Base-by-base conservation (phyloP, 2,329 filamentous ascomycete genomes). In the Orbilia blumenaviensis region DNA sequence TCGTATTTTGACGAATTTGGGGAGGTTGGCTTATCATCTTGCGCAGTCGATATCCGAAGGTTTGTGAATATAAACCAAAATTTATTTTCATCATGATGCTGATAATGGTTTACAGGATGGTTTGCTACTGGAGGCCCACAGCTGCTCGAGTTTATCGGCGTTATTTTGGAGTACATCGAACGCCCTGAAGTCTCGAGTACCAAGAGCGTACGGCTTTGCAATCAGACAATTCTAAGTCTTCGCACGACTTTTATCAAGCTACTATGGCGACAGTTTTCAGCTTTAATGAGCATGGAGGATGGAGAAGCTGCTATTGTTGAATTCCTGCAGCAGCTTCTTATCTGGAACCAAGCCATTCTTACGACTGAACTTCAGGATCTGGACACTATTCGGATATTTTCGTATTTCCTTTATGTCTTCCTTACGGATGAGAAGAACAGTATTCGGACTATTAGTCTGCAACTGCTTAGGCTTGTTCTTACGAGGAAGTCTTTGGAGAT, bases 271-370 rank as follows among this genome's bases (percentile, higher is more conserved):
- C 72, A 56, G 3, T 69, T 76, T 46, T 76, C 72, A 16, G 50
- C 64, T 8, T 25, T 76, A 0, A 16, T 64, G 27, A 76, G 50
- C 36, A 32, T 91, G 34, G 85, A 85, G 1, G 84, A 87, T 1
- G 88, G 91, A 69, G 82, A 84, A 5, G 89, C 92, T 54, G 89
- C 89, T 0, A 86, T 91, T 25, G 85, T 80, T n/a, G 77, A 87
- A 0, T 93, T 96, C 71, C 88, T 99, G 82, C 88, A 92, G 74
- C 94, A 93, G 81, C 88, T 99, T 80, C 89, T 92, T 0, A 98
- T 97, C 82, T 99, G 95, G 95, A 95, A 98, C 82, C 93, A 92
- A 18, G 92, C 97, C 16, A 89, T 99, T 14, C 85, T 99, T 14
- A 90, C 90, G 1, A 89, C 90, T 2, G 89, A 95, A 14, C 91